These are phyloP conservation scores for Tuber brumale DNA, from an alignment of 495 filamentous ascomycete genomes.

Conservation along the genomic window DNA sequence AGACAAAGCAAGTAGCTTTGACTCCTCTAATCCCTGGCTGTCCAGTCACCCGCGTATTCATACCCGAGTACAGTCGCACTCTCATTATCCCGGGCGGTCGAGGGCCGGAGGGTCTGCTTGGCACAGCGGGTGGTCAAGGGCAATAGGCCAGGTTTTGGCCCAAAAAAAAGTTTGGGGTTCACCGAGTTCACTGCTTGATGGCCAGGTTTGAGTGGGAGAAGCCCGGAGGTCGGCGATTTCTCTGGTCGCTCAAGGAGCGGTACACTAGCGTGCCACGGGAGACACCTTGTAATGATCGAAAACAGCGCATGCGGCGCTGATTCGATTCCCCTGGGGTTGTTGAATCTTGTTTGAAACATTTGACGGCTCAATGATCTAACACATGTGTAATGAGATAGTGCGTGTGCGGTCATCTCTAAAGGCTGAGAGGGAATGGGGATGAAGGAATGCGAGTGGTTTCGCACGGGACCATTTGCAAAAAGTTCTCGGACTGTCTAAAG, in stretches of 20 bases:
- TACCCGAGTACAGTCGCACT: not conserved
- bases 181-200: not conserved
- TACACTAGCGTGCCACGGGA: not conserved
- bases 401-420: not conserved
- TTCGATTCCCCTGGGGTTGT: not conserved
- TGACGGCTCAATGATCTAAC: not conserved
- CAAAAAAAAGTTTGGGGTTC: not conserved
- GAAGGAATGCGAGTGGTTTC: not conserved
- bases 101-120: not conserved
- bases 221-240: not conserved
- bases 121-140: not conserved
- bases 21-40: too few species aligned
- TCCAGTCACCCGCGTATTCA: too few species aligned
- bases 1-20: too few species aligned
- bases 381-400: not conserved
- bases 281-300: not conserved
- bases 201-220: not conserved
- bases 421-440: not conserved
- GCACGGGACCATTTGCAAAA: not conserved
- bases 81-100: not conserved
- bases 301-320: not conserved
- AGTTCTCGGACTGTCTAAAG: not conserved
- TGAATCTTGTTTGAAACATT: not conserved
- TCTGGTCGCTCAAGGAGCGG: not conserved
- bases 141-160: not conserved